A percentile compares a stretch with the other conserved stretches of the same genome.
phyloP scores from a whole-genome alignment of 257 asterid genomes.

The Solanum sejunctum region DNA sequence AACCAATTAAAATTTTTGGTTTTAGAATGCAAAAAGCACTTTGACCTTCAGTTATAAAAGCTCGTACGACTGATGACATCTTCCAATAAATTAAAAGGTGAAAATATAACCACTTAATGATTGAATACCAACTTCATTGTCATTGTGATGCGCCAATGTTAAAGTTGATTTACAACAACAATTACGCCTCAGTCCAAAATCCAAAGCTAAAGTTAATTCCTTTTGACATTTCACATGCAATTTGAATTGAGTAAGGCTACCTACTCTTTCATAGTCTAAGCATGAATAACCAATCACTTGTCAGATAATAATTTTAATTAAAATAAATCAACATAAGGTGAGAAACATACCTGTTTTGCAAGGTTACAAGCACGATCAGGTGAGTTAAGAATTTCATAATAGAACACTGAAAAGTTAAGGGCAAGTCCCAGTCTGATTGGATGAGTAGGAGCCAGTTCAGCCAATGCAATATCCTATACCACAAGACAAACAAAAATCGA shows the following conservation, averaged over 20 bases:
- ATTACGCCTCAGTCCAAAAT: not conserved
- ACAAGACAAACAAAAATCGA: not conserved
- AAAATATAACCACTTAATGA: not conserved
- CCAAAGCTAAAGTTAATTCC: not conserved
- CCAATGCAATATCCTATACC: constrained; percentile 12
- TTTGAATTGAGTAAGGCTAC: no score
- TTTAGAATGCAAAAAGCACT: not conserved
- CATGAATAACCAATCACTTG: not conserved
- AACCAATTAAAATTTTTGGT: not conserved
- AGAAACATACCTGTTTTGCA: constrained; percentile 5
- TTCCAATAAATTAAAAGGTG: not conserved
- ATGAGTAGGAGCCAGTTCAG: constrained; percentile 11
- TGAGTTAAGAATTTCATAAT: constrained; percentile 10
- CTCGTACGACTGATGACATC: not conserved
- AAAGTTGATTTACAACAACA: not conserved
- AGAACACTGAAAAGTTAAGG: constrained; percentile 15
- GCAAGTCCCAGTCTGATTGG: constrained; percentile 18
- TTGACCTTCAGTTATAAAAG: not conserved
- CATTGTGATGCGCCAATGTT: not conserved
- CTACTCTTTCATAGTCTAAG: not conserved
- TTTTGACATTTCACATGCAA: not conserved
- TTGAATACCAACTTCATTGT: not conserved
- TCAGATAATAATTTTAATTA: not conserved
- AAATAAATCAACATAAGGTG: not conserved
- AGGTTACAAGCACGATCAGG: constrained; percentile 15